phyloP scores from a whole-genome alignment of 2,329 filamentous ascomycete genomes.

The Ophiostoma sp. region DNA sequence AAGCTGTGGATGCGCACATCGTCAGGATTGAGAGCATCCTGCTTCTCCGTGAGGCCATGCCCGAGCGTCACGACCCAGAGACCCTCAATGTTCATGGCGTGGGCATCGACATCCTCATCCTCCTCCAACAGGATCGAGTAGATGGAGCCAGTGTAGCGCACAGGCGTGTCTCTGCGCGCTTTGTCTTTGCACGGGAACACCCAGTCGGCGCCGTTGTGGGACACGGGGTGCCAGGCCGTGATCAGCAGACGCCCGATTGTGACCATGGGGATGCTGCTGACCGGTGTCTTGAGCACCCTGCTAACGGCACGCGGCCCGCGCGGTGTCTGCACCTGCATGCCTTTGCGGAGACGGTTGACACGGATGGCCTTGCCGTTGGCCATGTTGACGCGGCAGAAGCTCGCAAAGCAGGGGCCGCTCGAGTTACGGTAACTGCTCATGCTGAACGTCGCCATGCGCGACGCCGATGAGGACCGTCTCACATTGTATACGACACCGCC shows the following conservation, averaged over 20 bases:
- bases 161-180: slow-evolving; percentile 26
- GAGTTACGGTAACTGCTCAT: slow-evolving; percentile 44
- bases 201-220: slow-evolving; percentile 26
- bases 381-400: slow-evolving; percentile 43
- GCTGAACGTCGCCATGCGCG: slow-evolving; percentile 24
- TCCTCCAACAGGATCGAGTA: slow-evolving; percentile 54
- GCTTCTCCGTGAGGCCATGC: slow-evolving; percentile 43
- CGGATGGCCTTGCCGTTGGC: slow-evolving; percentile 35
- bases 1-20: slow-evolving; percentile 25
- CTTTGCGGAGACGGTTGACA: slow-evolving; percentile 42
- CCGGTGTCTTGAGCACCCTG: slow-evolving; percentile 47
- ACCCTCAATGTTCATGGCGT: slow-evolving; percentile 46
- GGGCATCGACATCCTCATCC: slow-evolving; percentile 40
- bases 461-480: neutral
- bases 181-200: slow-evolving; percentile 31
- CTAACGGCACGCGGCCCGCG: slow-evolving; percentile 44
- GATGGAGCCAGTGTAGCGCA: slow-evolving; percentile 46
- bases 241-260: slow-evolving; percentile 44
- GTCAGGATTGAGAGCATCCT: neutral
- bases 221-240: slow-evolving; percentile 57
- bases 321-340: slow-evolving; percentile 47
- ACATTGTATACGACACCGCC: too few species aligned
- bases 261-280: slow-evolving; percentile 40
- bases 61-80: slow-evolving; percentile 55
- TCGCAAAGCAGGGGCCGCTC: slow-evolving; percentile 49